A percentile compares a stretch with the other conserved stretches of the same genome.
These are phyloP conservation scores for Xerophyta viscosa DNA, from an alignment of 106 monocot genomes.

Conservation along the genomic window DNA sequence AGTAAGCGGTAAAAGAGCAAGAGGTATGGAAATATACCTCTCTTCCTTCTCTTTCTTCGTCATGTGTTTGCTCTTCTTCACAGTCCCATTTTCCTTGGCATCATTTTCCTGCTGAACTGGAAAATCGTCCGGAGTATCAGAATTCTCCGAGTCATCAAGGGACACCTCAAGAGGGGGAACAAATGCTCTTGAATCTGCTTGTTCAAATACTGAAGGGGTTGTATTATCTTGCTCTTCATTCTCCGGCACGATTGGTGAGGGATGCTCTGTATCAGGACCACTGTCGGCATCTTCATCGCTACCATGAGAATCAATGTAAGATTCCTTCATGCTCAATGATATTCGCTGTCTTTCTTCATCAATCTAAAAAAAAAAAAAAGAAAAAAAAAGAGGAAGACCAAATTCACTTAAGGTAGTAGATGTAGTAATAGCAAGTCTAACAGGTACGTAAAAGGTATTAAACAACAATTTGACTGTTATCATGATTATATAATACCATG, in stretches of 20 bases:
- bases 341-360: conserved; percentile 60
- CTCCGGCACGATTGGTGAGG: not conserved
- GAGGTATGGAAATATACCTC: conserved; percentile 29
- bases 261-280: conserved; percentile 3
- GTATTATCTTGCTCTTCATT: conserved; percentile 8
- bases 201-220: conserved; percentile 2
- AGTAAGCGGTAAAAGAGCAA: not conserved
- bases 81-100: not conserved
- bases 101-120: conserved; percentile 7
- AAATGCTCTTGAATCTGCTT: conserved; percentile 28
- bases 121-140: conserved; percentile 33
- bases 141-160: conserved; percentile 52
- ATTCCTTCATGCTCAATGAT: conserved; percentile 84
- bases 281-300: conserved; percentile 13
- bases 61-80: conserved; percentile 22
- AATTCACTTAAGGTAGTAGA: too few species aligned
- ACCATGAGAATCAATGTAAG: conserved; percentile 22
- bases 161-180: conserved; percentile 74
- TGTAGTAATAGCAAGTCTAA: too few species aligned
- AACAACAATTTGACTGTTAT: too few species aligned
- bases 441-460: too few species aligned
- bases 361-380: conserved; percentile 29
- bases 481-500: too few species aligned
- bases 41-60: conserved; percentile 76
- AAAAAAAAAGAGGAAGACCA: not conserved